These are phyloP conservation scores for Abelmoschus esculentus DNA, from an alignment of 345 rosid genomes.

Conservation along the genomic window DNA sequence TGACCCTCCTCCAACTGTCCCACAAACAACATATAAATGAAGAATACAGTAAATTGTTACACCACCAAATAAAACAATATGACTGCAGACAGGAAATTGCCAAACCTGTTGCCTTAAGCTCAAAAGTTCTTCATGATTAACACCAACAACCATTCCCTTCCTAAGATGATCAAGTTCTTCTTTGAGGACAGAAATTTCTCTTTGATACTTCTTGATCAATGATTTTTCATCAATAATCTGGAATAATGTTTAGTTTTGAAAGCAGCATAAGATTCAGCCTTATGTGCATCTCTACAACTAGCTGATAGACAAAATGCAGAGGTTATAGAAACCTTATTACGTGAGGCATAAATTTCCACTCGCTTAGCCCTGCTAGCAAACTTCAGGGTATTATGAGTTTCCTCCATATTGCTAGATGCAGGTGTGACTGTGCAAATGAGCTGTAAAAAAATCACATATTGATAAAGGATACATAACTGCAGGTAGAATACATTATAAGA, in stretches of 20 bases:
- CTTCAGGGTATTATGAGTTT: conserved; percentile 95
- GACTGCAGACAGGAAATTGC: neutral
- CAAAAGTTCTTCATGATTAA: conserved; percentile 87
- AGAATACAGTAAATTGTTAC: neutral
- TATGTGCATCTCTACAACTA: conserved; percentile 2
- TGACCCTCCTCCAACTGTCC: conserved; percentile 96
- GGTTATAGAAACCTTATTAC: conserved; percentile 64
- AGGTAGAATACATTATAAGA: neutral
- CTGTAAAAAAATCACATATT: conserved; percentile 27
- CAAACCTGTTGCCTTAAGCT: conserved; percentile 81
- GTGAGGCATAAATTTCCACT: conserved; percentile 92
- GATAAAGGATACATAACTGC: neutral
- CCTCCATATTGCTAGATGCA: conserved; percentile 94
- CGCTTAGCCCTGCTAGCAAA: conserved; percentile 97
- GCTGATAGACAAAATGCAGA: neutral
- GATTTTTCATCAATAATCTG: conserved; percentile 99
- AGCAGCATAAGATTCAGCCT: conserved; percentile 13
- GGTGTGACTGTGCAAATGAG: conserved; percentile 99
- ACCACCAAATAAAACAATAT: neutral
- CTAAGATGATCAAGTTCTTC: conserved; percentile 82
- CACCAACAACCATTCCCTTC: conserved; percentile 79
- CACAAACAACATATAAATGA: conserved; percentile 4
- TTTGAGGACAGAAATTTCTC: conserved; percentile 89
- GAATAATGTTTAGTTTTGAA: conserved; percentile 17
- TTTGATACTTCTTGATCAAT: conserved; percentile 92